These are phyloP conservation scores for Plantago major DNA, from an alignment of 257 asterid species.

Conservation along the genomic window DNA sequence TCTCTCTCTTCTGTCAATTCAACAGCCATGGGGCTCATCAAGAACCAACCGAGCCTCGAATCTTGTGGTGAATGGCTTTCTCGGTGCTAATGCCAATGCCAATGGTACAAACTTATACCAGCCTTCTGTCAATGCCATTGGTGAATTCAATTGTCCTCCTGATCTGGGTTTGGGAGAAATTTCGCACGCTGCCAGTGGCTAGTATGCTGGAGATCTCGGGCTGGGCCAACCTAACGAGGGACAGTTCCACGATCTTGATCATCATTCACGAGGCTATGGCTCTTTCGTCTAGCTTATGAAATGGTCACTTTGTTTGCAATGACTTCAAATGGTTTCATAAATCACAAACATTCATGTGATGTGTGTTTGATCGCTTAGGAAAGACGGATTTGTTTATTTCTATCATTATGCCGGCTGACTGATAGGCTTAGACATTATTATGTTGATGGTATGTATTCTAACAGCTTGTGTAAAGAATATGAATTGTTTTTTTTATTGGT, in stretches of 20 bases:
- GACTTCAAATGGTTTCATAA: not conserved
- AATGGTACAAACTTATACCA: slow-evolving; percentile 29
- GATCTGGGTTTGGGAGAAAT: slow-evolving; percentile 51
- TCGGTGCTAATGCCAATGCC: slow-evolving; percentile 26
- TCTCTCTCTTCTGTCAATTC: slow-evolving; percentile 99
- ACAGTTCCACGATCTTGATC: slow-evolving; percentile 43
- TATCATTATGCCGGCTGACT: not conserved
- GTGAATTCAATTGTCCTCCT: slow-evolving; percentile 39
- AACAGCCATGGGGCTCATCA: slow-evolving; percentile 66
- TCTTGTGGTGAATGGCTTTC: slow-evolving; percentile 38
- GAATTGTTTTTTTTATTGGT: too few species aligned
- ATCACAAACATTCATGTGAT: slow-evolving; percentile 4
- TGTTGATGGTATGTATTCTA: not conserved
- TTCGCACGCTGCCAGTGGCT: slow-evolving; percentile 35
- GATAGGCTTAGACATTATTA: not conserved
- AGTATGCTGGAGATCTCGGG: slow-evolving; percentile 48
- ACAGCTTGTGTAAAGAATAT: too few species aligned
- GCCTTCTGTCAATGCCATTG: slow-evolving; percentile 38
- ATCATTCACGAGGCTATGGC: slow-evolving; percentile 50
- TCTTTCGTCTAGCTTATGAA: slow-evolving; percentile 62
- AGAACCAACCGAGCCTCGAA: slow-evolving; percentile 40
- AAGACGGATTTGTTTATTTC: not conserved
- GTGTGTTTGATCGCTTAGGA: slow-evolving; percentile 7
- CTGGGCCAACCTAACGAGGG: slow-evolving; percentile 50
- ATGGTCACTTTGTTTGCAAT: slow-evolving; percentile 37